These are phyloP conservation scores for Xanthoceras sorbifolium DNA, from an alignment of 345 rosid species.

Conservation along the genomic window DNA sequence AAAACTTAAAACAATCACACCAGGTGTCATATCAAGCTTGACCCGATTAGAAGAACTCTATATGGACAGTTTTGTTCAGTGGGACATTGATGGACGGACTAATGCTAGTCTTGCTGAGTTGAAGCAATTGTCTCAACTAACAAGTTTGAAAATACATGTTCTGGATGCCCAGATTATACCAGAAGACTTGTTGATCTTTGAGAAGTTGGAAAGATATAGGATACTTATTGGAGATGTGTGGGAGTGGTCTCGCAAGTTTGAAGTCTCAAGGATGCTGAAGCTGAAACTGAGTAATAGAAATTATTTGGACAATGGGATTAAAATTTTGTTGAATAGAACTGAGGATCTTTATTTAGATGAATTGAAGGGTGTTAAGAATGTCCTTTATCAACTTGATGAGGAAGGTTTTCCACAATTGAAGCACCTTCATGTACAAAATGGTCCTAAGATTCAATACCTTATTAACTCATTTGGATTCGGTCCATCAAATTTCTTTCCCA, in stretches of 20 bases:
- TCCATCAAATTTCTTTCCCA: neutral
- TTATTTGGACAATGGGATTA: neutral
- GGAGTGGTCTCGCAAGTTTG: neutral
- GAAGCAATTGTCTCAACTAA: conserved; percentile 15
- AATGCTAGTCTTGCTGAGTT: conserved; percentile 32
- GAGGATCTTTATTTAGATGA: conserved; percentile 16
- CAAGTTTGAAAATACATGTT: conserved; percentile 1
- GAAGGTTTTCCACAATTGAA: conserved; percentile 29
- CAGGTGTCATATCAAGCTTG: conserved; percentile 24
- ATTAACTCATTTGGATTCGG: neutral
- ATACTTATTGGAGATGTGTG: neutral
- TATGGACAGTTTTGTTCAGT: conserved; percentile 17
- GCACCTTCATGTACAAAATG: conserved; percentile 17
- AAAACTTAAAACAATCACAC: conserved; percentile 21
- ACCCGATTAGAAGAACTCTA: conserved; percentile 27
- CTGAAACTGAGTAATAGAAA: neutral
- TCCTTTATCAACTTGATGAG: conserved; percentile 11
- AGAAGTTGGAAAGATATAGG: neutral
- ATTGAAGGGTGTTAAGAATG: neutral
- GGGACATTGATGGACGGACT: conserved; percentile 20
- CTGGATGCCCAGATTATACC: conserved; percentile 15
- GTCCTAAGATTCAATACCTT: conserved; percentile 8
- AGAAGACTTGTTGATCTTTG: neutral
- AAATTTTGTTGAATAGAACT: conserved; percentile 10
- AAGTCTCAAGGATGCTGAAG: neutral